Evolutionary conservation across 2,329 filamentous ascomycete genomes (phyloP), one percentile per base, ranked within the genome.

Genomic region (Aspergillus tanneri): DNA sequence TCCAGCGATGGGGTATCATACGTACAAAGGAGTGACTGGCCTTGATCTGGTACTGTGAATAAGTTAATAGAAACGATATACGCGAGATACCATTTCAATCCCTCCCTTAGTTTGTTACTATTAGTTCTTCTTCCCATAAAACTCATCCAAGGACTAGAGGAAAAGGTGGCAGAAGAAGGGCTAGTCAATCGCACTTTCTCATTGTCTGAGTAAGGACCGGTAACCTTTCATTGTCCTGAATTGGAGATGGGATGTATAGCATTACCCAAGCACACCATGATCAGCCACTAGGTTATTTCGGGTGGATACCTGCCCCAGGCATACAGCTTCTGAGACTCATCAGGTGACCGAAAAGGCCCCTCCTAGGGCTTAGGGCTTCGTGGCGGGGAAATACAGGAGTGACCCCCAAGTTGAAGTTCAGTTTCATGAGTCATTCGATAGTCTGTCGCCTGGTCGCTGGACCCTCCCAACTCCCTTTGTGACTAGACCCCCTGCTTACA

Each of bases 351-450:
- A 9, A 3, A 6, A 16, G 22, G 12, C 60, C 63, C 63, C 62
- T 65, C 62, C 50, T 68, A 67, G 63, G 65, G 65, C 46, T 65
- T 66, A 67, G 66, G 65, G 65, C 53, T 54, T 38, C 27, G 38
- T 50, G 57, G 65, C 60, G 65, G 66, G 65, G 65, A 57, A 47
- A 52, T 37, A 41, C 21, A 34, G 23, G 11, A n/a, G 28, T n/a
- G 30, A 30, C 28, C 35, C 19, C 14, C 21, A 47, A 32, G 24
- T 36, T 36, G 42, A 18, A 32, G 41, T 44, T 49, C 50, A 30
- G 41, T 46, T 30, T 44, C 32, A 39, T 42, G 27, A 49, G 48
- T 18, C 40, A 30, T 34, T 24, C 42, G 18, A 28, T 25, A 34
- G 24, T 38, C 19, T 32, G 34, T 43, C 34, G 24, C 39, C 11